Evolutionary conservation across 495 filamentous ascomycete genomes (phyloP).

Genomic region (Haplographium delicatum): DNA sequence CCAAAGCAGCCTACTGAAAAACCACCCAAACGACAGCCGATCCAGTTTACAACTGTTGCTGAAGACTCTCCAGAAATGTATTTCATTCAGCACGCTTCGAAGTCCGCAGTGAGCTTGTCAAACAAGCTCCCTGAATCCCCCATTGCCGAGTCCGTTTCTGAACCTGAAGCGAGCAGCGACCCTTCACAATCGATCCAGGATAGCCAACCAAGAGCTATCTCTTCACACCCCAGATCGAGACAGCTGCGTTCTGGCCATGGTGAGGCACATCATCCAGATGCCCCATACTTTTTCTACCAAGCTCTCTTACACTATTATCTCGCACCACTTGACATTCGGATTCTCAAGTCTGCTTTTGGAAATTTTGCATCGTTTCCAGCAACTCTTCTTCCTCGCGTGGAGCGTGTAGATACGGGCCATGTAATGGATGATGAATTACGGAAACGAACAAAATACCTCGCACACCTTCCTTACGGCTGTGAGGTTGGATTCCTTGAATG

Average conservation of each 20-base stretch:
- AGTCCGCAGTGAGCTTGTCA: conserved; percentile 32
- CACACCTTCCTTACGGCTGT: conserved; percentile 87
- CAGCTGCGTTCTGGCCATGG: conserved; percentile 1
- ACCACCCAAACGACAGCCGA: conserved; percentile 28
- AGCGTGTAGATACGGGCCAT: conserved; percentile 86
- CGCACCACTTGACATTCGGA: conserved; percentile 90
- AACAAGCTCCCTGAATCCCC: neutral
- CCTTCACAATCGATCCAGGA: neutral
- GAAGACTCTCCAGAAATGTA: conserved; percentile 52
- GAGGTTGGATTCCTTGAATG: conserved; percentile 93
- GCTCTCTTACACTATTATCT: conserved; percentile 87
- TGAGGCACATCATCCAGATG: conserved; percentile 27
- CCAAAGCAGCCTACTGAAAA: conserved; percentile 45
- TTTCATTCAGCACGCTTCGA: conserved; percentile 39
- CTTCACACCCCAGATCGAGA: neutral
- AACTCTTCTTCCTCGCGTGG: conserved; percentile 84
- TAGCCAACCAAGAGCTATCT: conserved; percentile 1
- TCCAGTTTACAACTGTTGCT: conserved; percentile 38
- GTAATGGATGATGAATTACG: conserved; percentile 86
- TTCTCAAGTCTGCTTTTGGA: conserved; percentile 85
- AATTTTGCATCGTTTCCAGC: conserved; percentile 80
- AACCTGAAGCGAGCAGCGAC: conserved; percentile 11
- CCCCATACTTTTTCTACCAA: conserved; percentile 82
- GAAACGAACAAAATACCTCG: conserved; percentile 82
- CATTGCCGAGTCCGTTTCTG: neutral